Evolutionary conservation across 345 rosid genomes (phyloP).

Genomic region (Aethionema arabicum): DNA sequence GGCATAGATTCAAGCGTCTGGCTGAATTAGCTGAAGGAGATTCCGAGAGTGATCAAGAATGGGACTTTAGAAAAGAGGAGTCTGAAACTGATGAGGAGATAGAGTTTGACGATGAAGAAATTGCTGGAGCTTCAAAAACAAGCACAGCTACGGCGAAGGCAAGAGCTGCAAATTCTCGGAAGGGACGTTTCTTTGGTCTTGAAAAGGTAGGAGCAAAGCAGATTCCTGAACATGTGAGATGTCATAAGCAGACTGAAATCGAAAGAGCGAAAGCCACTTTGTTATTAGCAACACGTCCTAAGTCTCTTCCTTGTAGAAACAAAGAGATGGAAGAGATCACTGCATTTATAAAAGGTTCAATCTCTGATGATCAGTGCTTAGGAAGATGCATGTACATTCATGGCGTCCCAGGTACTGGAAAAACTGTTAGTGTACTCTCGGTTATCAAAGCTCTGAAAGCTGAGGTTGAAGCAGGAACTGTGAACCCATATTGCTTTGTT

Average conservation of each 20-base stretch:
- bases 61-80: conserved; percentile 50
- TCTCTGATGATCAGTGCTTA: conserved; percentile 80
- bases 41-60: conserved; percentile 72
- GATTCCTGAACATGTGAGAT: conserved; percentile 88
- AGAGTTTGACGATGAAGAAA: conserved; percentile 51
- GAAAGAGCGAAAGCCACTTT: conserved; percentile 87
- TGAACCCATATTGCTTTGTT: conserved; percentile 80
- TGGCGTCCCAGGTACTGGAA: conserved; percentile 99
- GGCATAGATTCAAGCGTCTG: conserved; percentile 88
- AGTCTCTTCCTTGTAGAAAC: conserved; percentile 81
- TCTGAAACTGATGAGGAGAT: conserved; percentile 65
- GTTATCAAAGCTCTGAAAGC: conserved; percentile 80
- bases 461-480: conserved; percentile 76
- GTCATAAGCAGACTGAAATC: conserved; percentile 78
- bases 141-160: conserved; percentile 41
- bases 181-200: conserved; percentile 77
- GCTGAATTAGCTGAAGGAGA: conserved; percentile 54
- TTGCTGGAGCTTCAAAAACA: conserved; percentile 36
- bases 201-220: conserved; percentile 78
- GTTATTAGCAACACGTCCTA: conserved; percentile 78
- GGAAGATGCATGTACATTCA: conserved; percentile 93
- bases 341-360: conserved; percentile 76
- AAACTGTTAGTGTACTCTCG: conserved; percentile 85
- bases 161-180: conserved; percentile 68
- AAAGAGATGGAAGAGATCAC: conserved; percentile 94